Base-by-base conservation (phyloP, 2,329 filamentous ascomycete species). In the Ophiobolus disseminans region DNA sequence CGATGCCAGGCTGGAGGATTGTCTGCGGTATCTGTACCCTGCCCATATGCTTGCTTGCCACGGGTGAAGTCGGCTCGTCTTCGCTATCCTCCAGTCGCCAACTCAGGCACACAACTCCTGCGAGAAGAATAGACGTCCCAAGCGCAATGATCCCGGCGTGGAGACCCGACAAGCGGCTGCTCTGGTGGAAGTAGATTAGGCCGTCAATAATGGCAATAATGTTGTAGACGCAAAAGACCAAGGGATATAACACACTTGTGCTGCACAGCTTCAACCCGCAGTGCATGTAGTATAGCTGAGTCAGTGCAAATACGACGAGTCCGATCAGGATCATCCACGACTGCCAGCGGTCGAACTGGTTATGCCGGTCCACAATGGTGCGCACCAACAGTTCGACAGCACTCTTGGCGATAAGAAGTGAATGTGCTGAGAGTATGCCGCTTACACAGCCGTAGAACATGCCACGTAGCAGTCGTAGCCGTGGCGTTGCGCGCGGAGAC, bases 201-300 rank as follows among this genome's bases (percentile, higher is more conserved):
- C 94, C 94, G 74, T 99, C 94, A 60, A 97, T 80, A 61, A 99
- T 99, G 58, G 94, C 94, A 67, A 97, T 92, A 66, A 99, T 96
- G 80, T 99, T 99, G 81, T 97, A 99, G 57, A 97, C 86, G 80
- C 94, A 99, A 75, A 99, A 99, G 30, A 97, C 92, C 62, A 97
- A 87, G 4, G 94, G 94, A 74, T 99, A 99, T 60, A 99, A 81
- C 53, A 97, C 88, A 65, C 91, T 96, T 17, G 94, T 97, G 45
- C 92, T 97, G 73, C 95, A 91, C 42, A 99, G 82, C 75, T 96
- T 96, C 55, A 99, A 82, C 43, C 94, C 94, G 34, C 90, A 85
- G 70, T 99, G 94, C 52, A 99, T 84, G 73, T 95, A 97, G 76
- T 96, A 99, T 5, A 99, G 83, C 74, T 99, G 94, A 35, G 86